Conservation (phyloP, 1,284 basidiomycete genomes). For the Rhodotorula sp. region DNA sequence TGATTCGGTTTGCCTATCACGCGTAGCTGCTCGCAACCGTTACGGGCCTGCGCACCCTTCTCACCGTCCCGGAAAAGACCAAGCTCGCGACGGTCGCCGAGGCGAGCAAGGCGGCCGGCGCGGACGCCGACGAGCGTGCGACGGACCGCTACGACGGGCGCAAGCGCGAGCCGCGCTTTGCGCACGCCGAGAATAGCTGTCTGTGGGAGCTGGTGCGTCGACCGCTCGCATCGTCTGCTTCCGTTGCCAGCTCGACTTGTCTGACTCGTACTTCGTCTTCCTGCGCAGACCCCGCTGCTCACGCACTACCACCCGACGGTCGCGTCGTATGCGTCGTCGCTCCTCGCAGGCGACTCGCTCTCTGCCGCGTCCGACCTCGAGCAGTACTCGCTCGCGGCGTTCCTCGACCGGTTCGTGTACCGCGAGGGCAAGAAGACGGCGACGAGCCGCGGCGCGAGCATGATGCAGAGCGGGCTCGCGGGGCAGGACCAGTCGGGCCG, state of each 20-base stretch:
- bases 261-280: conserved; percentile 1
- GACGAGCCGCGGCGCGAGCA: conserved; percentile 70
- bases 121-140: conserved; percentile 24
- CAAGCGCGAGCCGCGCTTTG: conserved; percentile 89
- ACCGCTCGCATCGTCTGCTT: neutral
- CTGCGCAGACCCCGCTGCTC: conserved; percentile 68
- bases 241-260: neutral
- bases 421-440: conserved; percentile 89
- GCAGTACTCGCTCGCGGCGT: conserved; percentile 88
- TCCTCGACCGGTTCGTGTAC: conserved; percentile 87
- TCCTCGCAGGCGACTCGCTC: conserved; percentile 66
- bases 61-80: conserved; percentile 56
- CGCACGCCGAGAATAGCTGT: conserved; percentile 76
- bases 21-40: conserved; percentile 72
- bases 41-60: conserved; percentile 68
- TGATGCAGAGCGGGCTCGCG: conserved; percentile 91
- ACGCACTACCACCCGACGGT: conserved; percentile 91
- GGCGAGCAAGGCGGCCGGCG: conserved; percentile 23
- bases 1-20: no score
- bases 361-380: conserved; percentile 85
- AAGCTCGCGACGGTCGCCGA: conserved; percentile 53
- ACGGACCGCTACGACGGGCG: conserved; percentile 68
- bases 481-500: conserved; percentile 60
- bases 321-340: conserved; percentile 78
- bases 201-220: conserved; percentile 81